Evolutionary conservation across 306 rosid species (phyloP).

Genomic region (Alnus glutinosa): DNA sequence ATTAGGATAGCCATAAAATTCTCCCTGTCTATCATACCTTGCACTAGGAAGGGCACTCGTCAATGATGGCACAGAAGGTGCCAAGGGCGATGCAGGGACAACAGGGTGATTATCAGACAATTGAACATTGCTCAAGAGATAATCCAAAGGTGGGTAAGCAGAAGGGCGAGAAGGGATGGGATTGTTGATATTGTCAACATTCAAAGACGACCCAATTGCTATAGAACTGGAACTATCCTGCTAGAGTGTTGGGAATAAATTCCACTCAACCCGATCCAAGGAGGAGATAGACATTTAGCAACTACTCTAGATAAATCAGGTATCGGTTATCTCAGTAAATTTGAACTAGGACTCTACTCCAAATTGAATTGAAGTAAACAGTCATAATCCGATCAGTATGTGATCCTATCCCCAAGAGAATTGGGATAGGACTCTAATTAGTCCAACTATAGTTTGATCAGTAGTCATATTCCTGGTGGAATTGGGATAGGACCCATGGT

Average conservation of each 20-base stretch:
- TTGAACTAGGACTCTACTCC: too few relatives aligned
- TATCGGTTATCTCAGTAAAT: too few relatives aligned
- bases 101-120: conserved; percentile 52
- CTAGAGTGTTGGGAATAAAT: neutral
- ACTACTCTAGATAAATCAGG: too few relatives aligned
- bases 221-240: conserved; percentile 30
- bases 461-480: too few relatives aligned
- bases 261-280: too few relatives aligned
- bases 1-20: conserved; percentile 46
- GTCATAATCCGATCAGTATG: too few relatives aligned
- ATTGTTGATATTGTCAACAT: conserved; percentile 20
- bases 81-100: conserved; percentile 8
- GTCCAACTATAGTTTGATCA: too few relatives aligned
- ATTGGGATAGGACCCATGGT: too few relatives aligned
- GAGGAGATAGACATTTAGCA: too few relatives aligned
- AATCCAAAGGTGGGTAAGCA: conserved; percentile 65
- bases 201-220: conserved; percentile 25
- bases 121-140: conserved; percentile 49
- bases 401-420: too few relatives aligned
- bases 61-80: conserved; percentile 38
- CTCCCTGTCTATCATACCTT: conserved; percentile 42
- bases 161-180: conserved; percentile 33
- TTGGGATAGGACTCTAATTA: too few relatives aligned
- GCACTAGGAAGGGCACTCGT: conserved; percentile 39
- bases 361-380: too few relatives aligned